phyloP scores from a whole-genome alignment of 257 asterid genomes.

The Solanum tarapatanum region DNA sequence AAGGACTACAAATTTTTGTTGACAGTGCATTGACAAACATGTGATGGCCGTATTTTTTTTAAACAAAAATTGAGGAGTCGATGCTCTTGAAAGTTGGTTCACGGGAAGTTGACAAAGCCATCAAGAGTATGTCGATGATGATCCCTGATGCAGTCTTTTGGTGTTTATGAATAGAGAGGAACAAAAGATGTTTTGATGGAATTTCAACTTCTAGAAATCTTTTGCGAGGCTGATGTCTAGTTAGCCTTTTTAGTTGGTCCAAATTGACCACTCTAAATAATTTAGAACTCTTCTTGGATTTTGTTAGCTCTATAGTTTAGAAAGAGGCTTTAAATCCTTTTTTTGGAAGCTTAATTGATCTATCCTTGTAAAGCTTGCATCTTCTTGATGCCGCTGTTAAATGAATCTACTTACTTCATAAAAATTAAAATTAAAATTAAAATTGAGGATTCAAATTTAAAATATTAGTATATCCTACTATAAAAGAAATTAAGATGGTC shows the following conservation, averaged over 20 bases:
- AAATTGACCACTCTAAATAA: neutral
- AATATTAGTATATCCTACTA: neutral
- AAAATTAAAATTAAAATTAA: too few species aligned
- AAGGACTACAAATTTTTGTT: neutral
- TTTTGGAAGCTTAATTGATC: neutral
- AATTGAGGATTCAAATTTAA: neutral
- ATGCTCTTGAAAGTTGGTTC: too few species aligned
- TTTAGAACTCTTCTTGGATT: neutral
- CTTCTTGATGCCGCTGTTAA: neutral
- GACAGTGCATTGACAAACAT: neutral
- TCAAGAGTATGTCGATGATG: too few species aligned
- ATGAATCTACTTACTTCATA: neutral
- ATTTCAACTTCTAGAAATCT: too few species aligned
- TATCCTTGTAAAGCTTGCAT: neutral
- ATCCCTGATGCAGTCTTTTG: too few species aligned
- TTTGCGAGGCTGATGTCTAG: too few species aligned
- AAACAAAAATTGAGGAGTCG: neutral
- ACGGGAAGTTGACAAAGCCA: too few species aligned
- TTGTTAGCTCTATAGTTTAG: neutral
- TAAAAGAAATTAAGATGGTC: neutral
- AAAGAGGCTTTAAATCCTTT: neutral
- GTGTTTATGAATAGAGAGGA: too few species aligned
- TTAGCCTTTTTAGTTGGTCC: neutral
- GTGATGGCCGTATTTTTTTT: neutral
- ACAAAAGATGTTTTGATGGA: too few species aligned